Percentiles rank a stretch among this genome's conserved stretches.
Evolutionary conservation across 352 stramenopile species (phyloP).

Genomic region (Globisporangium middletonii): DNA sequence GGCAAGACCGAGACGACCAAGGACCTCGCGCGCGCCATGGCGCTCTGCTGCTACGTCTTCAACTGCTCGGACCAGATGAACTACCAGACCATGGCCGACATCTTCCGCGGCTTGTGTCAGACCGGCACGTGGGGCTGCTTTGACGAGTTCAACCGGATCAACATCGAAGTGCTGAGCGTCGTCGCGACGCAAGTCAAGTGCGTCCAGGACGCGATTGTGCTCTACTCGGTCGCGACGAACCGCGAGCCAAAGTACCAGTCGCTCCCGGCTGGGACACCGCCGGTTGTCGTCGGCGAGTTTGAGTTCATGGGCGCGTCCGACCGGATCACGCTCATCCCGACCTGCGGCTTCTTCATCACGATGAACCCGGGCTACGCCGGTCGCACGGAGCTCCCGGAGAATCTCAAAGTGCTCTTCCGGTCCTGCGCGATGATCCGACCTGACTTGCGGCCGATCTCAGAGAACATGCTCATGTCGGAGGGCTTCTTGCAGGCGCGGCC

Average conservation of each 20-base stretch:
- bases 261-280: conserved; percentile 90
- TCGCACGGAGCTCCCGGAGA: conserved; percentile 83
- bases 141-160: conserved; percentile 88
- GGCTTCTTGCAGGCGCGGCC: conserved; percentile 84
- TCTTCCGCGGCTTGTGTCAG: conserved; percentile 81
- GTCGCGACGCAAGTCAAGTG: conserved; percentile 84
- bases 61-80: conserved; percentile 90
- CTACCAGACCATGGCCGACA: conserved; percentile 87
- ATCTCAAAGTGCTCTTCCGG: conserved; percentile 90
- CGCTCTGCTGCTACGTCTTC: conserved; percentile 86
- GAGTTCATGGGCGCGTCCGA: conserved; percentile 86
- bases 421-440: conserved; percentile 94
- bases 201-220: conserved; percentile 82
- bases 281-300: conserved; percentile 82
- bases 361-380: conserved; percentile 94
- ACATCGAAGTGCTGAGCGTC: conserved; percentile 85
- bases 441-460: conserved; percentile 89
- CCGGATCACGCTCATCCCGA: conserved; percentile 81
- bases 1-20: conserved; percentile 89
- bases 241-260: conserved; percentile 93
- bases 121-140: conserved; percentile 87
- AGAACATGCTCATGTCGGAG: conserved; percentile 90
- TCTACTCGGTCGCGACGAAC: conserved; percentile 90
- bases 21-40: conserved; percentile 80
- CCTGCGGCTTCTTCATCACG: conserved; percentile 93